Evolutionary conservation across 768 basidiomycete genomes (phyloP).

Genomic region (Mycena pura): DNA sequence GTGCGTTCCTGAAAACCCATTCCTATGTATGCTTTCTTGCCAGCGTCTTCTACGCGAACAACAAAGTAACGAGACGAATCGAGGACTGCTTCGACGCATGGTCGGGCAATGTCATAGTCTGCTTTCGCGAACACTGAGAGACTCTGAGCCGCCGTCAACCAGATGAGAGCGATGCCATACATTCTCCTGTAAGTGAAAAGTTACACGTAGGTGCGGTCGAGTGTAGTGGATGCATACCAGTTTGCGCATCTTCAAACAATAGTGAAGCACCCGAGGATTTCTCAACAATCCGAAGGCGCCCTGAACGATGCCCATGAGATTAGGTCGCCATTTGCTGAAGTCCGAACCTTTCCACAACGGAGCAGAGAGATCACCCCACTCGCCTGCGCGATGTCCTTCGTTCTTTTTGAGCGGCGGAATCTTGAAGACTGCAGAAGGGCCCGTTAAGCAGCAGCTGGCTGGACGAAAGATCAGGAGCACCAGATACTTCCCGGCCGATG

Average conservation of each 20-base stretch:
- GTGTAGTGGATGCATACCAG: constrained; percentile 57
- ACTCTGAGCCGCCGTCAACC: constrained; percentile 23
- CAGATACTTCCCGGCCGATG: constrained; percentile 90
- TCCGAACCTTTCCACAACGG: constrained; percentile 85
- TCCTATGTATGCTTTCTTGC: constrained; percentile 90
- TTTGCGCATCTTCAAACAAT: constrained; percentile 80
- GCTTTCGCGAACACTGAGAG: constrained; percentile 84
- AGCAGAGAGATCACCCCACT: constrained; percentile 86
- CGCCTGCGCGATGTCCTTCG: constrained; percentile 89
- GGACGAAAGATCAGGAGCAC: constrained; percentile 47
- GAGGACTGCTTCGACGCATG: constrained; percentile 92
- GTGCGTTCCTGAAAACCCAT: constrained; percentile 91
- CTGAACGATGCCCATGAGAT: constrained; percentile 8
- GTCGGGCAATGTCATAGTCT: constrained; percentile 77
- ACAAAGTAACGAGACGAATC: constrained; percentile 97
- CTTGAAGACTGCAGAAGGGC: constrained; percentile 72
- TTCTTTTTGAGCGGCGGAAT: constrained; percentile 87
- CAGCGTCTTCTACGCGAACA: constrained; percentile 85
- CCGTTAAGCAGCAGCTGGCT: constrained; percentile 15
- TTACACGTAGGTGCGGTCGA: background rate
- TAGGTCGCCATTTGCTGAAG: background rate
- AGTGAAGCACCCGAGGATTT: constrained; percentile 70
- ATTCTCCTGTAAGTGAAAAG: constrained; percentile 57
- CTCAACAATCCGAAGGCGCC: constrained; percentile 82
- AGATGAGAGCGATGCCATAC: constrained; percentile 48